A percentile compares a stretch with the other conserved stretches of the same genome.
These are phyloP conservation scores for Hypomyces perniciosus DNA, from an alignment of 2,329 filamentous ascomycete species.

Conservation along the genomic window DNA sequence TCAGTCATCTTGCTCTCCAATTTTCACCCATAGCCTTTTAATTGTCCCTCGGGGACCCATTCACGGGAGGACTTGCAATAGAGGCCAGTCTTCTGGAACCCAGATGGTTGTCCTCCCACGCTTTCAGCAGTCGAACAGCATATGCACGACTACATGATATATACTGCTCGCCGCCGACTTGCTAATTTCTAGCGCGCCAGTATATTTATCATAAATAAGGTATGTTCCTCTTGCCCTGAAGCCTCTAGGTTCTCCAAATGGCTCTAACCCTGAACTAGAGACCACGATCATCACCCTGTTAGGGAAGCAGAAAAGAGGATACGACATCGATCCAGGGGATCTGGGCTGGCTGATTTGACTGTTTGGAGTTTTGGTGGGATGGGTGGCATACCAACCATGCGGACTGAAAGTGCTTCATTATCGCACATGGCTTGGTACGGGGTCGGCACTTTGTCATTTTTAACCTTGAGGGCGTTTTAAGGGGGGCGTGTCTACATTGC, in stretches of 20 bases:
- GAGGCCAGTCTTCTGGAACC: no score
- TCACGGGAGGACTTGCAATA: neutral
- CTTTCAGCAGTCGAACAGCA: neutral
- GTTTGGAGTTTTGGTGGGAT: constrained; percentile 8
- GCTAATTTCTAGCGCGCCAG: neutral
- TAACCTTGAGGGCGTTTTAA: neutral
- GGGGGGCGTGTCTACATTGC: neutral
- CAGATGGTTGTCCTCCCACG: neutral
- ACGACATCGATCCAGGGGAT: neutral
- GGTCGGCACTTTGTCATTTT: neutral
- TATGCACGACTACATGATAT: neutral
- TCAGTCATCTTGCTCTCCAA: neutral
- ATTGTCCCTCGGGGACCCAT: neutral
- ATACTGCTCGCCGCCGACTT: no score
- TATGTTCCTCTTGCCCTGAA: no score
- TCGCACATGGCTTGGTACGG: constrained; percentile 11
- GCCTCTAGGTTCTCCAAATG: no score
- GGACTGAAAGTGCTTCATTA: constrained; percentile 15
- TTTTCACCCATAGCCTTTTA: neutral
- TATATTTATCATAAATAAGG: neutral
- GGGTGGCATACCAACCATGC: constrained; percentile 11
- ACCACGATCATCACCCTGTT: no score
- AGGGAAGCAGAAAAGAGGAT: neutral
- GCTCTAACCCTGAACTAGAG: no score
- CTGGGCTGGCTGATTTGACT: neutral